A percentile compares a stretch with the other conserved stretches of the same genome.
phyloP scores from a whole-genome alignment of 1,284 basidiomycete genomes.

The Anthracocystis walkeri region DNA sequence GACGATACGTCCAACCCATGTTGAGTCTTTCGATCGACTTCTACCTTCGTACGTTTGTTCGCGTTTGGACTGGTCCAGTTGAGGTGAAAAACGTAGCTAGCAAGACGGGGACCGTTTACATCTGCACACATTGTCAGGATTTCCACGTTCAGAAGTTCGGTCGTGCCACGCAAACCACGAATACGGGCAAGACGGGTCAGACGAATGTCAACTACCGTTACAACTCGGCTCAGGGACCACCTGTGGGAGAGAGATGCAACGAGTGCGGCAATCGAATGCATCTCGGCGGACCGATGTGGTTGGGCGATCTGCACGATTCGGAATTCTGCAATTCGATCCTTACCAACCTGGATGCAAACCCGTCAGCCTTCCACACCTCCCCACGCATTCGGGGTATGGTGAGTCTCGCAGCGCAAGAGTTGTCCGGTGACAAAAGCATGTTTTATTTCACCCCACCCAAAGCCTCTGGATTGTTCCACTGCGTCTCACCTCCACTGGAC shows the following conservation, averaged over 20 bases:
- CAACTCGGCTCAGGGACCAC: conserved; percentile 76
- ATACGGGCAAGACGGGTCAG: conserved; percentile 53
- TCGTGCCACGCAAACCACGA: conserved; percentile 37
- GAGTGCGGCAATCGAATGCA: conserved; percentile 76
- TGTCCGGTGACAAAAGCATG: conserved; percentile 73
- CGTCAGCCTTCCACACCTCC: conserved; percentile 78
- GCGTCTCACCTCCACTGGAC: conserved; percentile 66
- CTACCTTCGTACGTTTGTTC: conserved; percentile 92
- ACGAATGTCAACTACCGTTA: conserved; percentile 73
- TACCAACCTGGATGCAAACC: conserved; percentile 76
- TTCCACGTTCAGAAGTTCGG: conserved; percentile 61
- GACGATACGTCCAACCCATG: conserved; percentile 90
- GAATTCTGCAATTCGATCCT: conserved; percentile 82
- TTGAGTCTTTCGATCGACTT: conserved; percentile 96
- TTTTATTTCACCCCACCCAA: conserved; percentile 94
- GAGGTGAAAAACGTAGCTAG: conserved; percentile 82
- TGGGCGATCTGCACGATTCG: conserved; percentile 84
- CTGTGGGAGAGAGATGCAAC: conserved; percentile 77
- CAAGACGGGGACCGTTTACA: conserved; percentile 63
- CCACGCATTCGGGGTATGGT: conserved; percentile 95
- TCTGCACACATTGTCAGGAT: conserved; percentile 61
- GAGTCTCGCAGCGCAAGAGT: conserved; percentile 84
- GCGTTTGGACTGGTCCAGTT: conserved; percentile 80
- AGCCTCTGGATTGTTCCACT: conserved; percentile 85
- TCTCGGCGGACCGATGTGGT: conserved; percentile 95